Evolutionary conservation across 768 basidiomycete species (phyloP).

Genomic region (Suillus spraguei): DNA sequence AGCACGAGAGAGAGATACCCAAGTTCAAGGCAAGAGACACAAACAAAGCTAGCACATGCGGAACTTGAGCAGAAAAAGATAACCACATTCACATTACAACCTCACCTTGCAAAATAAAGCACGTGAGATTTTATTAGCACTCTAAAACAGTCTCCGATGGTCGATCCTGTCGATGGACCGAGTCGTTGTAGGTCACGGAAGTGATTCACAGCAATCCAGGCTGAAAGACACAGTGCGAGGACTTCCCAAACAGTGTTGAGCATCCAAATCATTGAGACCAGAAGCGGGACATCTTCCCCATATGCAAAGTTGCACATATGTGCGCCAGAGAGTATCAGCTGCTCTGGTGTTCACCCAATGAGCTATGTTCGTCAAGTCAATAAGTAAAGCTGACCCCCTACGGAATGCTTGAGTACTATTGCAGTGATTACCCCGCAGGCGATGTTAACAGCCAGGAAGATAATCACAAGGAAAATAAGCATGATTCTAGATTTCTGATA

Average conservation of each 20-base stretch:
- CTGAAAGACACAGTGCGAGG: neutral
- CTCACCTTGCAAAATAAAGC: neutral
- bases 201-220: neutral
- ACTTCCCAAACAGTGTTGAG: neutral
- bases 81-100: neutral
- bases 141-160: neutral
- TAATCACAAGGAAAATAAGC: neutral
- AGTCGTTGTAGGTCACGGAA: neutral
- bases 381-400: neutral
- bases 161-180: neutral
- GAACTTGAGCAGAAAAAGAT: neutral
- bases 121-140: neutral
- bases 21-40: neutral
- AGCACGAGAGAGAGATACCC: fast-evolving
- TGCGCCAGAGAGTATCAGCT: neutral
- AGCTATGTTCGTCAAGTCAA: neutral
- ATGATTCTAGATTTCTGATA: neutral
- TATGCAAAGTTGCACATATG: neutral
- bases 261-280: neutral
- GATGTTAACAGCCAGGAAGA: neutral
- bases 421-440: neutral
- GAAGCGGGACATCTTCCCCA: neutral
- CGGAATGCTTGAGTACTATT: neutral
- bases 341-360: neutral
- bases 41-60: neutral